Evolutionary conservation across 2,329 filamentous ascomycete species (phyloP).

Genomic region (Paecilomyces sp.): DNA sequence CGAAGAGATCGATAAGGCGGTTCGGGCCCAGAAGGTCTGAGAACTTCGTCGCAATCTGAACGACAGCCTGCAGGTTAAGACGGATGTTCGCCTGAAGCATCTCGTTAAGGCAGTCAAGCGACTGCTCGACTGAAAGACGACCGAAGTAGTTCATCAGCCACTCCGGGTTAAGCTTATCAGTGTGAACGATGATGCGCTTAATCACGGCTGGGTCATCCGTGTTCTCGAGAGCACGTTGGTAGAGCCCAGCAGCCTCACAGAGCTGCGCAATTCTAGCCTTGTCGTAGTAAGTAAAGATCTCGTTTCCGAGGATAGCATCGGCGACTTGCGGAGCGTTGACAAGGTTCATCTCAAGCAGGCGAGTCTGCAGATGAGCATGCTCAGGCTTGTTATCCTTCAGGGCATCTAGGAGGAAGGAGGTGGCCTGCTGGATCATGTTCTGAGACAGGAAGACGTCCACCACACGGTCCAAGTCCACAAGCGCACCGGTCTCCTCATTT

Average conservation of each 20-base stretch:
- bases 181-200: conserved; percentile 80
- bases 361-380: conserved; percentile 87
- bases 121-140: conserved; percentile 89
- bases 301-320: conserved; percentile 93
- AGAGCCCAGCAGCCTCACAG: conserved; percentile 86
- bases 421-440: conserved; percentile 95
- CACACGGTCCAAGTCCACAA: conserved; percentile 89
- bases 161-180: conserved; percentile 80
- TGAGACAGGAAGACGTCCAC: conserved; percentile 98
- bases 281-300: conserved; percentile 98
- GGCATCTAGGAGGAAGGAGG: conserved; percentile 93
- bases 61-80: conserved; percentile 89
- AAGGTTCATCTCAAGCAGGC: conserved; percentile 95
- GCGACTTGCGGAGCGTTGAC: conserved; percentile 95
- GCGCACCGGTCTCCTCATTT: conserved; percentile 76
- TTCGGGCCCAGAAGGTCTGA: conserved; percentile 88
- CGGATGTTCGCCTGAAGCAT: conserved; percentile 97
- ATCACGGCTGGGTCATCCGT: conserved; percentile 85
- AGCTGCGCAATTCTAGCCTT: conserved; percentile 79
- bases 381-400: conserved; percentile 92
- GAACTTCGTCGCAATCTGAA: conserved; percentile 95
- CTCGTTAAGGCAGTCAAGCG: conserved; percentile 84
- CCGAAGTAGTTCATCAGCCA: conserved; percentile 93
- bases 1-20: conserved; percentile 83
- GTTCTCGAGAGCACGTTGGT: conserved; percentile 83